Evolutionary conservation across 2,329 filamentous ascomycete species (phyloP), one percentile per base, ranked within the genome.

Genomic region (Celoporthe dispersa): DNA sequence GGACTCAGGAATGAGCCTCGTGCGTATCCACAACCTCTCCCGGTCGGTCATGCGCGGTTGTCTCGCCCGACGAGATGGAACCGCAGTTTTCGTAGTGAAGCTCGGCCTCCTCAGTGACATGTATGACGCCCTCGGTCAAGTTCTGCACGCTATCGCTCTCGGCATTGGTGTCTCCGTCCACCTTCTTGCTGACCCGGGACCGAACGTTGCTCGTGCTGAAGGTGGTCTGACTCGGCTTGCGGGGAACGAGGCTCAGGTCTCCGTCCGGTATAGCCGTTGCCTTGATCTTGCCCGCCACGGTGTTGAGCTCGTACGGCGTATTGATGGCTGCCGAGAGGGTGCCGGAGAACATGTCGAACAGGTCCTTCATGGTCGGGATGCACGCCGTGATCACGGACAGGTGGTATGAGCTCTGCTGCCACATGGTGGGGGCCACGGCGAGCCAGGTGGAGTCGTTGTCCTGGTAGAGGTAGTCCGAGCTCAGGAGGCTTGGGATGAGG

Each of bases 361-460:
- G 59, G 44, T 68, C 59, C 69, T 73, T 74, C n/a, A 72, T 68
- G 64, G 72, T 72, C 12, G 73, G 72, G 12, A 72, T 72, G 61
- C 70, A 72, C n/a, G 73, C 73, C 9, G 72, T 74, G 41, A 74
- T 62, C 2, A 74, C 64, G 22, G 73, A 74, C 5, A 74, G 69
- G 44, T 67, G 62, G 39, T 66, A 66, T 16, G 65, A 68, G 22
- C 70, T 44, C 44, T 72, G 70, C 11, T 41, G 59, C 72, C 73
- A 74, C 6, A 63, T 62, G 3, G 60, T 70, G 9, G 65, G 57
- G n/a, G 6, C 33, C 4, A 68, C 57, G 12, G 68, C 65, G 3
- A 63, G 65, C 68, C 68, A 68, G n/a, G 73, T 71, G 14, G 61
- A 66, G 39, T 73, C 72, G 67, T 71, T 51, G 48, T 25, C 51